Percentiles rank a stretch among this genome's conserved stretches.
phyloP scores from a whole-genome alignment of 495 filamentous ascomycete genomes.

The Neurospora africana region DNA sequence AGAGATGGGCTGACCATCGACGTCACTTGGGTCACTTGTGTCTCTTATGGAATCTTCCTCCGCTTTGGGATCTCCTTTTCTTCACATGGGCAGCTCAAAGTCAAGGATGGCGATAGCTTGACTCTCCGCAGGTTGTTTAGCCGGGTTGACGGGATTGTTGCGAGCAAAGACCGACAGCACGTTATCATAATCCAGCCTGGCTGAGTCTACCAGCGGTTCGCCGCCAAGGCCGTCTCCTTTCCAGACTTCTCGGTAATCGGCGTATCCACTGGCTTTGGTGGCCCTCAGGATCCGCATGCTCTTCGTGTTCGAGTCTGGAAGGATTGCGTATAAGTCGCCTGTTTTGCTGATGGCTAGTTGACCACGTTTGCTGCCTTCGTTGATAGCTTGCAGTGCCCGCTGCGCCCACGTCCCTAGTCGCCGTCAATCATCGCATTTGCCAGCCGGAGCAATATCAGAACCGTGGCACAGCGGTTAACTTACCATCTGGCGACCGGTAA shows the following conservation, averaged over 20 bases:
- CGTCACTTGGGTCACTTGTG: background rate
- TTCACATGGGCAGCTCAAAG: slow-evolving; percentile 17
- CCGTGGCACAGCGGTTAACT: background rate
- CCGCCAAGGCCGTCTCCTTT: slow-evolving; percentile 18
- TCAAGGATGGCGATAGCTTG: slow-evolving; percentile 26
- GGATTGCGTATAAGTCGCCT: slow-evolving; percentile 27
- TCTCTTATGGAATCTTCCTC: background rate
- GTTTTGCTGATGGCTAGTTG: slow-evolving; percentile 23
- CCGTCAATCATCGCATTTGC: background rate
- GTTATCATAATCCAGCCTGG: slow-evolving; percentile 23
- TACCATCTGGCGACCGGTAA: slow-evolving; percentile 27
- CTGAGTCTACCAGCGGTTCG: slow-evolving; percentile 30
- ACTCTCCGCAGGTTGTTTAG: slow-evolving; percentile 1
- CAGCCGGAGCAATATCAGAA: background rate
- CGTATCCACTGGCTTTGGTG: slow-evolving; percentile 14
- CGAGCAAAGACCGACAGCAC: slow-evolving; percentile 29
- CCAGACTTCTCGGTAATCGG: slow-evolving; percentile 26
- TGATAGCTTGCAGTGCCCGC: slow-evolving; percentile 16
- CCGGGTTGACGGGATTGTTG: slow-evolving; percentile 1
- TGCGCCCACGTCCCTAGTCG: slow-evolving; percentile 21
- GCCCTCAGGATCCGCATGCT: slow-evolving; percentile 24
- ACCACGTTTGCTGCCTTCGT: slow-evolving; percentile 24
- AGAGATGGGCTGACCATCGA: background rate
- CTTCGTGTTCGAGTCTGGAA: slow-evolving; percentile 18
- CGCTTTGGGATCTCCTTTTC: background rate